Evolutionary conservation across 768 basidiomycete species (phyloP).

Genomic region (Trametes coccinea): DNA sequence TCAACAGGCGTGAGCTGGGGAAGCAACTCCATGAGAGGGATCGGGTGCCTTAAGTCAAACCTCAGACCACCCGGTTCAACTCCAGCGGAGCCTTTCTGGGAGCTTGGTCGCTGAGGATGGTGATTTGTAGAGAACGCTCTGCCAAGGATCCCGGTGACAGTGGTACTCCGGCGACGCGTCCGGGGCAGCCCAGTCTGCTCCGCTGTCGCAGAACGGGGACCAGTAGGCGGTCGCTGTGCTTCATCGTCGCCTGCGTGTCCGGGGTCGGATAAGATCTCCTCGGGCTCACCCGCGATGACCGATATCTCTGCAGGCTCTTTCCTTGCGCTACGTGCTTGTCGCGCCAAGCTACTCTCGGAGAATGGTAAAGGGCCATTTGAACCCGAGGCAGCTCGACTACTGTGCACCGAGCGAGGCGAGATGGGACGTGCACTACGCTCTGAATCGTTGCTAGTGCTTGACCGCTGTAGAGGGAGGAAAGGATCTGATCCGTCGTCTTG

Average conservation of each 20-base stretch:
- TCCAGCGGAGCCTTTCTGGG: background rate
- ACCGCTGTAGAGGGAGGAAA: constrained; percentile 10
- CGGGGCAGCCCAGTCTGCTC: background rate
- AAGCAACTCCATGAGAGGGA: constrained; percentile 43
- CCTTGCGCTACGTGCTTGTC: background rate
- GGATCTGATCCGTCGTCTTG: constrained; percentile 1
- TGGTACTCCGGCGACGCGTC: constrained; percentile 5
- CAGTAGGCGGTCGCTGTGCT: background rate
- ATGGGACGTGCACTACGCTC: background rate
- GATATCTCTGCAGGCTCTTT: background rate
- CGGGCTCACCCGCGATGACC: background rate
- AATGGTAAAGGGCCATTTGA: background rate
- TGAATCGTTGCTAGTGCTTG: background rate
- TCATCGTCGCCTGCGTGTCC: background rate
- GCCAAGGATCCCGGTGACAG: background rate
- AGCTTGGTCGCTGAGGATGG: background rate
- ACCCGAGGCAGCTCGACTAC: background rate
- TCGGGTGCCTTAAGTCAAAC: constrained; percentile 16
- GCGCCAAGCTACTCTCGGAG: background rate
- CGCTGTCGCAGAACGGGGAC: background rate
- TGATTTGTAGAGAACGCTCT: constrained; percentile 7
- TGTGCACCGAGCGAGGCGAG: background rate
- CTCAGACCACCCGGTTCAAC: background rate
- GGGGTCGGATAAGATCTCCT: background rate
- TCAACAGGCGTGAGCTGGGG: constrained; percentile 61